Evolutionary conservation across 768 basidiomycete species (phyloP).

Genomic region (Xerocomellus amylosporus): DNA sequence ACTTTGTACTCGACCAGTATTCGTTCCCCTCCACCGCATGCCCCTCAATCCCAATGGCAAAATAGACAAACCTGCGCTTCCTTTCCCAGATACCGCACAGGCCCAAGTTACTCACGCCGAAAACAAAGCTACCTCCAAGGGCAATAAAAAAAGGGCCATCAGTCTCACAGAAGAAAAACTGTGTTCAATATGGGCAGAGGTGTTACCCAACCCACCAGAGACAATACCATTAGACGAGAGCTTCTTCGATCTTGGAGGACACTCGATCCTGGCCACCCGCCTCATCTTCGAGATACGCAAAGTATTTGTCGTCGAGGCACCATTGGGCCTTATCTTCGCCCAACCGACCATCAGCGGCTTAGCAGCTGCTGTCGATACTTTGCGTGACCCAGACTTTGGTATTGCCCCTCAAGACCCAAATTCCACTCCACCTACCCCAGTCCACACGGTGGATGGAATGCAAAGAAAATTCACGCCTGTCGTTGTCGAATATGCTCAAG

Average conservation of each 20-base stretch:
- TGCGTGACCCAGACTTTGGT: slow-evolving; percentile 81
- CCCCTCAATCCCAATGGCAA: slow-evolving; percentile 99
- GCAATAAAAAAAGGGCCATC: slow-evolving; percentile 37
- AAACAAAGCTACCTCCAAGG: slow-evolving; percentile 31
- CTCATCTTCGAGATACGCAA: slow-evolving; percentile 97
- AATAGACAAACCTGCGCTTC: slow-evolving; percentile 96
- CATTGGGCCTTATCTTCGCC: slow-evolving; percentile 89
- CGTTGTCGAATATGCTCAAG: slow-evolving; percentile 72
- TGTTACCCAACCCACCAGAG: slow-evolving; percentile 76
- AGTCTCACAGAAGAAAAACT: slow-evolving; percentile 77
- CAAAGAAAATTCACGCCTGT: slow-evolving; percentile 23
- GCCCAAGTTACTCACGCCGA: slow-evolving; percentile 42
- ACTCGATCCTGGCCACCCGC: slow-evolving; percentile 96
- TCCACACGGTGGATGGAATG: slow-evolving; percentile 5
- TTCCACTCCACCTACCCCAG: slow-evolving; percentile 17
- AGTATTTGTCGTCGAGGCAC: slow-evolving; percentile 84
- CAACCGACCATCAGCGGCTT: slow-evolving; percentile 81
- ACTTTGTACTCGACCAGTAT: slow-evolving; percentile 50
- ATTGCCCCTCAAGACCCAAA: slow-evolving; percentile 41
- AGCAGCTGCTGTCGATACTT: slow-evolving; percentile 67
- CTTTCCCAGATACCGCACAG: slow-evolving; percentile 95
- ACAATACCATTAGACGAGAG: slow-evolving; percentile 86
- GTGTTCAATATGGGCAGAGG: slow-evolving; percentile 76
- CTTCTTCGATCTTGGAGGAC: slow-evolving; percentile 98
- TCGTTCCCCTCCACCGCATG: slow-evolving; percentile 92